Base-by-base conservation (phyloP, 2,329 filamentous ascomycete genomes). In the Ophiocordyceps robertsii region DNA sequence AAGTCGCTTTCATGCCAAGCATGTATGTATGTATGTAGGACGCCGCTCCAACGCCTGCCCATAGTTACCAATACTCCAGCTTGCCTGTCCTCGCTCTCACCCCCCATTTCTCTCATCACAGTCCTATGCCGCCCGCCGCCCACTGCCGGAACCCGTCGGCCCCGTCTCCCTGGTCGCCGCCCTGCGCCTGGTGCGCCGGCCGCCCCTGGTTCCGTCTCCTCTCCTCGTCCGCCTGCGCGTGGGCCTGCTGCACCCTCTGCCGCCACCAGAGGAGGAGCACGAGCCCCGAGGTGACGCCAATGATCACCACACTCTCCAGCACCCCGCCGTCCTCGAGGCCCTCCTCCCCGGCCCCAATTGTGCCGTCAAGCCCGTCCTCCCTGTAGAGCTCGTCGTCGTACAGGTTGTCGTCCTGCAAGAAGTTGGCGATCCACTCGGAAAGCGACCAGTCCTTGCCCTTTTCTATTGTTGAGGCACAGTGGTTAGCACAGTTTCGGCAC, bases 381-480 rank as follows among this genome's bases (percentile, higher is more conserved):
- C 46, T 46, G 48, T 78, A 77, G 57, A 54, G 24, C 5, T 66
- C 69, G 4, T 75, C 72, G 24, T 81, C 75, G 44, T 87, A 83
- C 51, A 84, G 81, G 40, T 74, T 67, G 44, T 85, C 77, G 41
- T 82, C 75, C 46, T 85, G 78, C 29, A 95, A 69, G 57, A 95
- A 95, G 46, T 89, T 84, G 46, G 74, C 74, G 42, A 95, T 71
- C 89, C 89, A 96, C 59, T 96, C 88, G 19, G 73, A 74, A 17
- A 94, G 68, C 0, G 85, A 87, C 68, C 84, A 84, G 38, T 84
- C 73, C 51, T 86, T 82, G 56, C 73, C 80, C 1, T 72, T 68
- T 45, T 76, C 84, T 88, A 51, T 29, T 40, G 2, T 13, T 6
- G 14, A 29, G 19, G 19, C 14, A 27, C 6, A 27, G 24, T 27